Base-by-base conservation (phyloP, 495 filamentous ascomycete genomes). In the Neurospora terricola region DNA sequence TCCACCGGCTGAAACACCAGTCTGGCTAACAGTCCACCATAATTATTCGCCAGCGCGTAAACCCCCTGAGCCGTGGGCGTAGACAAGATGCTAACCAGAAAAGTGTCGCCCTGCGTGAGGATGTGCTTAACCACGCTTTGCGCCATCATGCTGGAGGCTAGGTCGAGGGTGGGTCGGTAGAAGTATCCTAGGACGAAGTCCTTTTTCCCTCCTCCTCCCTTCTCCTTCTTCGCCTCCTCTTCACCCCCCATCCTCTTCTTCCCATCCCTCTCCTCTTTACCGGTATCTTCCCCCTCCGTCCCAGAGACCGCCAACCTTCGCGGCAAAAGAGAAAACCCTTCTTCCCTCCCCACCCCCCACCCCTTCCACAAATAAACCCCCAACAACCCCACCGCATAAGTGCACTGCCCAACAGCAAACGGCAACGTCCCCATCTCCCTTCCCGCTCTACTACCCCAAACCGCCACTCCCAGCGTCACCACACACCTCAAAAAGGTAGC, bases 1-100 rank as follows among this genome's bases (percentile, higher is more conserved):
- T 99, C 96, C 76, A 98, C 88, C 11, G 96, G 96, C 77, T 98
- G 96, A 80, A 99, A 96, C 72, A 99, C 82, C 72, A 98, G 88
- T 14, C 96, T 91, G 4, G 96, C 96, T 70, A 96, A 81, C 3
- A 99, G 88, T 9, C 93, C 91, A 48, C 96, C 96, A 83, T 99
- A 99, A 78, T 98, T 98, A 70, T 92, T 90, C 38, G 95, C 96
- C 4, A 99, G 86, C 0, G 94, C 92, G 81, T 98, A 99, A 21
- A 93, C 90, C n/a, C 96, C 96, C 82, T 98, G 95, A 12, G 93
- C 91, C 43, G 87, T 84, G 6, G 93, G 86, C 2, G 90, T 88
- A 34, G 93, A 90, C 72, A 98, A 83, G 69, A 88, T 82, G 37
- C 91, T 87, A 40, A 99, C 91, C 38, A 98, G 88, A 78, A 98